Percentiles rank a stretch among this genome's conserved stretches.
Conservation (phyloP, 805 yeast genomes). For the Teunomyces gatunensis region DNA sequence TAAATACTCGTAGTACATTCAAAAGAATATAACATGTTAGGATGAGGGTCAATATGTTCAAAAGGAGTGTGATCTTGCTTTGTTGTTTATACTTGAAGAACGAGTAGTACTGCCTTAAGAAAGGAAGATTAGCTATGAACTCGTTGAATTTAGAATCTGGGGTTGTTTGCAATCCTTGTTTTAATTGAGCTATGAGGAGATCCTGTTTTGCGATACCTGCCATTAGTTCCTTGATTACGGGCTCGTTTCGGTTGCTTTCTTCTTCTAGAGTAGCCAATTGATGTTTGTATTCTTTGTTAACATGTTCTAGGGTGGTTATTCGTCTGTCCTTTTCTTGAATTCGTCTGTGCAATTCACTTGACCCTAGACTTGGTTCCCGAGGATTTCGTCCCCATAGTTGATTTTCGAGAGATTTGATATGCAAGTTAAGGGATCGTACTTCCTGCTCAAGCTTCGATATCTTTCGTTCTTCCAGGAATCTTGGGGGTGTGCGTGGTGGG, state of each 20-base stretch:
- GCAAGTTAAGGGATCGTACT: slow-evolving; percentile 14
- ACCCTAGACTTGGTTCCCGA: background rate
- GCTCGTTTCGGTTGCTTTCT: slow-evolving; percentile 12
- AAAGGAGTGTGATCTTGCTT: slow-evolving; percentile 12
- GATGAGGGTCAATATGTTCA: slow-evolving; percentile 22
- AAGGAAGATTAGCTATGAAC: slow-evolving; percentile 25
- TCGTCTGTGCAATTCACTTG: slow-evolving; percentile 3
- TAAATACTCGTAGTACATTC: slow-evolving; percentile 15
- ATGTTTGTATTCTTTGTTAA: slow-evolving; percentile 6
- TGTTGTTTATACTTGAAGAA: slow-evolving; percentile 24
- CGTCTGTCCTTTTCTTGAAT: slow-evolving; percentile 3
- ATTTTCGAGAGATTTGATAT: slow-evolving; percentile 16
- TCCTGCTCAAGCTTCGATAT: slow-evolving; percentile 15
- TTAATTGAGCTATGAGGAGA: slow-evolving; percentile 14
- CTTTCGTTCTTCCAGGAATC: slow-evolving; percentile 6
- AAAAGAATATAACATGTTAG: slow-evolving; percentile 18
- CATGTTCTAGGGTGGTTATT: slow-evolving; percentile 5
- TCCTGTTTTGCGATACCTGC: slow-evolving; percentile 21
- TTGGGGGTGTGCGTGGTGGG: slow-evolving; percentile 10
- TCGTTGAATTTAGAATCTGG: slow-evolving; percentile 3
- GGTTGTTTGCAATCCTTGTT: background rate
- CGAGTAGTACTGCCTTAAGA: slow-evolving; percentile 27
- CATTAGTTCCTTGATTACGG: slow-evolving; percentile 13
- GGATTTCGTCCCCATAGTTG: slow-evolving; percentile 11
- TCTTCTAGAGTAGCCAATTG: slow-evolving; percentile 3